These are phyloP conservation scores for Verticillium tricorpus DNA, from an alignment of 2,329 filamentous ascomycete genomes.

Conservation along the genomic window DNA sequence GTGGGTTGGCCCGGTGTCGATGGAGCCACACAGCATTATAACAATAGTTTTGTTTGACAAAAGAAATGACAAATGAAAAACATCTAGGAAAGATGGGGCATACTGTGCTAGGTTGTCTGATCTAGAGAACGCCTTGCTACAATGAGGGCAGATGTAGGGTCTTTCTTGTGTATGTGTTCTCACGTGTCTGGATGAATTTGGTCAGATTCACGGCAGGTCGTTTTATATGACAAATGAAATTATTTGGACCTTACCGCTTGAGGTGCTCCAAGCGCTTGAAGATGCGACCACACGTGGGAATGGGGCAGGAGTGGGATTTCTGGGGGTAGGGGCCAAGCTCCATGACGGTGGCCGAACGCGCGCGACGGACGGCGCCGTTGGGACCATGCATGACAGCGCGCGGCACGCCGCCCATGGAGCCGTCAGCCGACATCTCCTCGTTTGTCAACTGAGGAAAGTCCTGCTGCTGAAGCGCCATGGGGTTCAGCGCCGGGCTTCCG, in stretches of 20 bases:
- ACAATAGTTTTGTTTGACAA: slow-evolving; percentile 8
- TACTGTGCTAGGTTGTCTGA: slow-evolving; percentile 99
- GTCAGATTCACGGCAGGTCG: slow-evolving; percentile 41
- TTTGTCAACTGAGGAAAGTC: slow-evolving; percentile 61
- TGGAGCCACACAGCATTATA: not conserved
- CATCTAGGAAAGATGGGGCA: slow-evolving; percentile 36
- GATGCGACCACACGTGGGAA: slow-evolving; percentile 90
- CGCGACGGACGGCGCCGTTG: slow-evolving; percentile 77
- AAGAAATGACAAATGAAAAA: slow-evolving; percentile 21
- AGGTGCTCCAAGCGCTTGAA: slow-evolving; percentile 99
- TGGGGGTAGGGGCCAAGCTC: slow-evolving; percentile 94
- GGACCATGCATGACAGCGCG: slow-evolving; percentile 66
- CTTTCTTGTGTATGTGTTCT: slow-evolving; percentile 99
- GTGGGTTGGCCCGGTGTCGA: slow-evolving; percentile 17
- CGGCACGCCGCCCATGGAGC: slow-evolving; percentile 51
- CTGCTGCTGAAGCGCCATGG: slow-evolving; percentile 62
- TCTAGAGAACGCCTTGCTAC: slow-evolving; percentile 97
- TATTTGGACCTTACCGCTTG: slow-evolving; percentile 74
- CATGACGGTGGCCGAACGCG: slow-evolving; percentile 92
- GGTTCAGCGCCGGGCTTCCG: slow-evolving; percentile 72
- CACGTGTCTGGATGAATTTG: slow-evolving; percentile 72
- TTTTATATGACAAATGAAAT: slow-evolving; percentile 31
- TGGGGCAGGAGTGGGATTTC: slow-evolving; percentile 98
- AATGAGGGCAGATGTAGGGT: slow-evolving; percentile 95
- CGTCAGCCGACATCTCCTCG: slow-evolving; percentile 57